These are phyloP conservation scores for Corinectria fuckeliana DNA, from an alignment of 2,329 filamentous ascomycete genomes.

Conservation along the genomic window DNA sequence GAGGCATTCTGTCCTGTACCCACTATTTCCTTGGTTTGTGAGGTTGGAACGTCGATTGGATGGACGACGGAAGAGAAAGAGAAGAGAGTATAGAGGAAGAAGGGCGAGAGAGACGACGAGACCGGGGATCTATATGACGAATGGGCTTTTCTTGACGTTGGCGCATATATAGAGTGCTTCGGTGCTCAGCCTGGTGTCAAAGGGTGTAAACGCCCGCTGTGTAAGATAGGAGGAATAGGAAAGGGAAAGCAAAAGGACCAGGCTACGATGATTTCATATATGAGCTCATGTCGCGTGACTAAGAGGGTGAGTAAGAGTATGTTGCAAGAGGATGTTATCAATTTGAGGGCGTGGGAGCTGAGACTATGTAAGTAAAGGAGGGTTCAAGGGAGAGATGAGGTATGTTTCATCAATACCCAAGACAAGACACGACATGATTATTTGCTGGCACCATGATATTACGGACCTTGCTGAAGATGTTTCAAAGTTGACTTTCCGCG, in stretches of 20 bases:
- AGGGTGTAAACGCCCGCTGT: slow-evolving; percentile 9
- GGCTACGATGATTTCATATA: background rate
- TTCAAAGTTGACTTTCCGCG: too few relatives aligned
- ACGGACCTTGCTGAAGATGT: too few relatives aligned
- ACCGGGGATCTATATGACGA: slow-evolving; percentile 24
- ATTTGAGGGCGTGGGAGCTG: background rate
- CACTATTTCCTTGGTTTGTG: slow-evolving; percentile 31
- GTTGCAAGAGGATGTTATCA: background rate
- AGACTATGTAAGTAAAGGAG: background rate
- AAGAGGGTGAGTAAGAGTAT: background rate
- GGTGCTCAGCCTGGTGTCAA: slow-evolving; percentile 7
- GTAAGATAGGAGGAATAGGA: slow-evolving; percentile 21
- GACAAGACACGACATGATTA: too few relatives aligned
- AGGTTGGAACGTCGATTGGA: slow-evolving; percentile 32
- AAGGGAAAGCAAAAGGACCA: slow-evolving; percentile 15
- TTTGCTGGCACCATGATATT: too few relatives aligned
- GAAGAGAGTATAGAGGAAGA: slow-evolving; percentile 11
- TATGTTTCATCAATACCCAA: background rate
- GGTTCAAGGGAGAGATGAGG: background rate
- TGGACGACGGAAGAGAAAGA: slow-evolving; percentile 24
- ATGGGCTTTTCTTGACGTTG: slow-evolving; percentile 19
- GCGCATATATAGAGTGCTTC: slow-evolving; percentile 13
- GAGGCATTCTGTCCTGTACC: slow-evolving; percentile 27
- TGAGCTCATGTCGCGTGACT: background rate
- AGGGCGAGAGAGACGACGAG: slow-evolving; percentile 8